Base-by-base conservation (phyloP, 768 basidiomycete genomes). In the Naganishia randhawae region DNA sequence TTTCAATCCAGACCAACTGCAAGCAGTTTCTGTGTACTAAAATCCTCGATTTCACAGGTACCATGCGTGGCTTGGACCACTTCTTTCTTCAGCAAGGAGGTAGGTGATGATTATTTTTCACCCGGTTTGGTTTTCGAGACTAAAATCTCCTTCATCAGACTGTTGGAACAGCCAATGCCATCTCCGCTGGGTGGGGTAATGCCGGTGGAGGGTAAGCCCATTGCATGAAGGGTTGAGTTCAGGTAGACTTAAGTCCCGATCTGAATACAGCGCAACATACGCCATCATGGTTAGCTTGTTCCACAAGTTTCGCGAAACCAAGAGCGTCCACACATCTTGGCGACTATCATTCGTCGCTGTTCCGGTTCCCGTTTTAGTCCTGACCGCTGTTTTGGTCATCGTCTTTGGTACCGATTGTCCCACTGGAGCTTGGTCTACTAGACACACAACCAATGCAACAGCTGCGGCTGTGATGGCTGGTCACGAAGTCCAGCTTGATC, bases 21-120 rank as follows among this genome's bases (percentile, higher is more conserved):
- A 32, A 22, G 8, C 13, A 13, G 51, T 31, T 4, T 8, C 10
- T 53, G n/a, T 7, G 31, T 14, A 10, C 6, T 10, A 53, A 13
- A 14, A 7, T 53, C 22, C 6, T 27, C 31, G 13, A 14, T 55
- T 55, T 29, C 22, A n/a, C 37, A 61, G 57, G 57, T 61, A 4
- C 83, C 86, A 4, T 86, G 85, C 69, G 84, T 86, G 64, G 83
- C 84, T 3, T 86, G 86, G 85, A 85, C 86, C 10, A 85, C 86
- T 0, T 79, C 78, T 3, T 86, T 87, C 77, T 87, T 85, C 74
- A 85, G 86, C 74, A 86, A 83, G 51, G 76, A 76, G 57, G 57
- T 61, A 39, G 2, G 57, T 41, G 6, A 10, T 17, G 25, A 9
- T 14, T 7, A 13, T 2, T 1, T 22, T 29, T 19, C 27, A 6